These are phyloP conservation scores for Glarea lozoyensis DNA, from an alignment of 495 filamentous ascomycete genomes.

Conservation along the genomic window DNA sequence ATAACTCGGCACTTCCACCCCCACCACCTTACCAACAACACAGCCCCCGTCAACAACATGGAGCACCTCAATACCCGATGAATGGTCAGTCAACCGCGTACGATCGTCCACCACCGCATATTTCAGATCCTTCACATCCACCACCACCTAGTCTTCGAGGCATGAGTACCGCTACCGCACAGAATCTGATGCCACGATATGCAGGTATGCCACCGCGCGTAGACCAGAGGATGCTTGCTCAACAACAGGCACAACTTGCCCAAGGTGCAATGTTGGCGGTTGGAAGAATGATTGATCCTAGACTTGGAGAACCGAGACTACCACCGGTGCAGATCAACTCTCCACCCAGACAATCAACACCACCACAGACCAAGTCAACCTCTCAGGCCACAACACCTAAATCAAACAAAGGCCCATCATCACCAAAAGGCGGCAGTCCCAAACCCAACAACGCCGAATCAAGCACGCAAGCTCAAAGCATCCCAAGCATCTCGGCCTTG, in stretches of 20 bases:
- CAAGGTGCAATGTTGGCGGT: constrained; percentile 11
- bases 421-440: constrained; percentile 8
- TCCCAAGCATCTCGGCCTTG: constrained; percentile 27
- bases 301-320: constrained; percentile 12
- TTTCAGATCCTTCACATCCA: constrained; percentile 19
- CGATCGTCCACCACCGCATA: constrained; percentile 18
- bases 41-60: constrained; percentile 19
- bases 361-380: constrained; percentile 6
- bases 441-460: constrained; percentile 1
- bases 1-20: constrained; percentile 15
- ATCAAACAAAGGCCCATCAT: constrained; percentile 7
- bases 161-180: constrained; percentile 14
- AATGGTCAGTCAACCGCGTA: constrained; percentile 8
- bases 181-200: constrained; percentile 19
- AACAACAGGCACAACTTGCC: constrained; percentile 19
- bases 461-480: constrained; percentile 22
- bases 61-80: constrained; percentile 2
- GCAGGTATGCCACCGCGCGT: constrained; percentile 20
- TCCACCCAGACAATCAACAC: constrained; percentile 3
- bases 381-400: constrained; percentile 18
- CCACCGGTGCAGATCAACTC: constrained; percentile 13
- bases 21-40: constrained; percentile 14
- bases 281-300: constrained; percentile 15
- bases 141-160: constrained; percentile 18
- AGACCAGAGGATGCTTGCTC: constrained; percentile 21